These are phyloP conservation scores for Astragalus membranaceus DNA, from an alignment of 306 rosid genomes.

Conservation along the genomic window DNA sequence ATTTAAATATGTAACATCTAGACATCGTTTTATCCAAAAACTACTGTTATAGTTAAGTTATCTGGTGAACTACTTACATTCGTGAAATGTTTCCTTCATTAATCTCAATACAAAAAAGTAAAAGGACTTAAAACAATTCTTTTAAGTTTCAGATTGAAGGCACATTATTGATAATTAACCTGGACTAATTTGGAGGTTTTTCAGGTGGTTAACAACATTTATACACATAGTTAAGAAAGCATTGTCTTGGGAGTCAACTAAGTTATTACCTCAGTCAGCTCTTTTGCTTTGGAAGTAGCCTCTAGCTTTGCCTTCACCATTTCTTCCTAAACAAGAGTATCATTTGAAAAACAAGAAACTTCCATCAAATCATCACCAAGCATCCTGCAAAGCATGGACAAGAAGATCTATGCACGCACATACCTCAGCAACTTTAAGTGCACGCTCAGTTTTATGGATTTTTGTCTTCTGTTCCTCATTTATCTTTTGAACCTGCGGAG, in stretches of 20 bases:
- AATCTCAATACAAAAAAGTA: background rate
- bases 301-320: conserved; percentile 80
- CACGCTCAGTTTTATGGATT: conserved; percentile 70
- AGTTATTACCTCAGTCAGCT: conserved; percentile 65
- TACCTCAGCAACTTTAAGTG: conserved; percentile 95
- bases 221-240: no score
- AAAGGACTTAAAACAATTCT: background rate
- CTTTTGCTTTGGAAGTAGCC: conserved; percentile 53
- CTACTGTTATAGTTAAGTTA: background rate
- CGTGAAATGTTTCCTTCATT: conserved; percentile 7
- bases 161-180: no score
- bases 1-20: background rate
- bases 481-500: conserved; percentile 59
- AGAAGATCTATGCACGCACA: conserved; percentile 18
- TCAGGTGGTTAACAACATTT: no score
- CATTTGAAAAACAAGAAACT: background rate
- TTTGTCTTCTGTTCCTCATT: conserved; percentile 62
- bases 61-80: conserved; percentile 3
- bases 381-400: conserved; percentile 17
- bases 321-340: conserved; percentile 59
- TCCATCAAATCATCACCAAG: conserved; percentile 26
- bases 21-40: background rate
- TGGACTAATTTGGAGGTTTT: no score
- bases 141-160: background rate
- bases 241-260: no score